phyloP scores from a whole-genome alignment of 108 stramenopile species.

The Poteriospumella lacustris region DNA sequence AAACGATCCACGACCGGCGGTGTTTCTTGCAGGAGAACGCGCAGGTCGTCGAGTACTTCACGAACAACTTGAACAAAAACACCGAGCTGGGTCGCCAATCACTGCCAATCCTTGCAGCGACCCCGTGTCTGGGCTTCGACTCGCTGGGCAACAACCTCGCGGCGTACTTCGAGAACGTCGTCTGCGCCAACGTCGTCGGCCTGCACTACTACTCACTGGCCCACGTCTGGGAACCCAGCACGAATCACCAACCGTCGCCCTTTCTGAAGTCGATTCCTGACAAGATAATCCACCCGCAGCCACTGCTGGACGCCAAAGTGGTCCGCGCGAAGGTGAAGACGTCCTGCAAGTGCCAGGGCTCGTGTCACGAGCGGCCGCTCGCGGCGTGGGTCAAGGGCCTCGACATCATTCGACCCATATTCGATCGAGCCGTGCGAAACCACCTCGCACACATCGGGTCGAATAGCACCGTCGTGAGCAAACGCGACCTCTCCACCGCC shows the following conservation, averaged over 20 bases:
- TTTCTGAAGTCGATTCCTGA: background rate
- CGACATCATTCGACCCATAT: background rate
- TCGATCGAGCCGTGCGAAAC: background rate
- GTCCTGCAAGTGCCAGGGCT: background rate
- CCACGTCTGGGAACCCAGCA: background rate
- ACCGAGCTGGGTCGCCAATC: too few species aligned
- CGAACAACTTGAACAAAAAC: too few species aligned
- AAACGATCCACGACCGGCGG: too few species aligned
- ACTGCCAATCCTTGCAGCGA: background rate
- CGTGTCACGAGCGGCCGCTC: background rate
- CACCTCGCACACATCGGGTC: background rate
- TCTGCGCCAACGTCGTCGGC: background rate
- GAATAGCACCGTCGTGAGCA: background rate
- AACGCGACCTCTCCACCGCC: background rate
- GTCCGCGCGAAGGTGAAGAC: too few species aligned
- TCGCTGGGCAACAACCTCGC: background rate
- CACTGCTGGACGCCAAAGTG: background rate
- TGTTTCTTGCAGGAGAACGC: too few species aligned
- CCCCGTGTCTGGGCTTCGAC: background rate
- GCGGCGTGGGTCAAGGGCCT: background rate
- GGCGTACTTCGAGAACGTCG: background rate
- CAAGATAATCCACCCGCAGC: background rate
- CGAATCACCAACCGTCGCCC: background rate
- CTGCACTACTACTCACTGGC: background rate
- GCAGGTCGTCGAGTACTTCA: too few species aligned